Evolutionary conservation across 208 protist species (phyloP), one percentile per base, ranked within the genome.

Genomic region (Crithidia expoeki): DNA sequence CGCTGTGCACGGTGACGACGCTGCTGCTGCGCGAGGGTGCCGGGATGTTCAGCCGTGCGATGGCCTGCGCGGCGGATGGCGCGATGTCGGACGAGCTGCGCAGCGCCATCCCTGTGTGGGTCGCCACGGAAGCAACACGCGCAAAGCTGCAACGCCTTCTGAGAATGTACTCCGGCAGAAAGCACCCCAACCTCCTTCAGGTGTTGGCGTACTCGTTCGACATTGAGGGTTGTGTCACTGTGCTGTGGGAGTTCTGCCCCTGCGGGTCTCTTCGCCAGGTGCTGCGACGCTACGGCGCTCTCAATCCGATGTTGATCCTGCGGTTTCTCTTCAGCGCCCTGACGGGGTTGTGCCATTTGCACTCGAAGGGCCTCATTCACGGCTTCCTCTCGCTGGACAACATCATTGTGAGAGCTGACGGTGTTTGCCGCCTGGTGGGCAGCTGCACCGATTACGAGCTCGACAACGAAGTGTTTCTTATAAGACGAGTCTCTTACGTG

Each of bases 361-460:
- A 94, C 65, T 42, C 25, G 0, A 30, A 75, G 25, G 81, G 83
- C 14, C 68, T 89, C 33, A 70, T 86, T 12, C 90, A 95, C 72
- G 88, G 90, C 16, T 67, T 74, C 42, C 47, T 95, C 27, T 81
- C 82, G 32, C 87, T 88, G 4, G 70, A 84, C 57, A 90, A 89
- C 62, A 71, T 91, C 2, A 76, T 90, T 6, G 71, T 93, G 0
- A 78, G 81, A 7, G 74, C 65, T 10, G 80, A 88, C 50, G 86
- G 90, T 2, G 58, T 76, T 27, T 92, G 86, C 69, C 88, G 91
- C 63, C 77, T 95, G 25, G 69, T 58, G 0, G 86, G 90, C 40
- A 80, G 89, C 59, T 90, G 74, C 4, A 68, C 59, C 5, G 66
- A 74, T 65, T 19, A 21, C 3, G 47, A 32, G 36, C 12, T 65